Conservation (phyloP, 768 basidiomycete species). For the Lactarius hatsudake region DNA sequence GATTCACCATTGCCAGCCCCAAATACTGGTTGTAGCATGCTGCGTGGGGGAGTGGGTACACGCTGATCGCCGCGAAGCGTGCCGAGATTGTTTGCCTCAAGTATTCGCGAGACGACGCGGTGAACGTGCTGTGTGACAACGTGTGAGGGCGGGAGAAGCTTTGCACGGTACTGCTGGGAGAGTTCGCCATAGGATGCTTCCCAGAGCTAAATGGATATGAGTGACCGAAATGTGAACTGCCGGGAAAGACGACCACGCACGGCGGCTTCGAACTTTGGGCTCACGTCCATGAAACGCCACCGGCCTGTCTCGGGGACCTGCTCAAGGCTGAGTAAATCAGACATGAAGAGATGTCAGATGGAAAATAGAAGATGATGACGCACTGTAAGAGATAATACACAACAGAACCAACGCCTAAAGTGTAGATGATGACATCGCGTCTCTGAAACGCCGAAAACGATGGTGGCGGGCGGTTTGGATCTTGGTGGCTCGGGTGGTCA, state of each 20-base stretch:
- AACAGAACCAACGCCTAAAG: slow-evolving; percentile 22
- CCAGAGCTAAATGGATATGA: slow-evolving; percentile 39
- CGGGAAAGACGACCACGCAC: slow-evolving; percentile 35
- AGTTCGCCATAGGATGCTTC: slow-evolving; percentile 44
- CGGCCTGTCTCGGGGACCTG: slow-evolving; percentile 83
- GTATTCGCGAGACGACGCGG: slow-evolving; percentile 62
- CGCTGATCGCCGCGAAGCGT: slow-evolving; percentile 40
- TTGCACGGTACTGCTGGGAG: slow-evolving; percentile 47
- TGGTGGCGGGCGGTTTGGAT: not conserved
- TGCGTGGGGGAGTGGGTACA: slow-evolving; percentile 29
- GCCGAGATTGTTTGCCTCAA: slow-evolving; percentile 72
- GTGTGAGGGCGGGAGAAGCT: slow-evolving; percentile 65
- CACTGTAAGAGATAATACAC: slow-evolving; percentile 36
- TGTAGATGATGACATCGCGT: slow-evolving; percentile 26
- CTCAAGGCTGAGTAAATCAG: slow-evolving; percentile 56
- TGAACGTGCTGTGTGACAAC: slow-evolving; percentile 65
- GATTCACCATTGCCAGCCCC: not conserved
- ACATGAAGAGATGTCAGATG: not conserved
- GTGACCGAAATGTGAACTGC: not conserved
- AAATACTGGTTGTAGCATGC: slow-evolving; percentile 29
- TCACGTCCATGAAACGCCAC: slow-evolving; percentile 84
- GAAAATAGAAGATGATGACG: slow-evolving; percentile 22
- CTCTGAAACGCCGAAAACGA: not conserved
- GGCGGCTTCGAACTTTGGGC: slow-evolving; percentile 52
- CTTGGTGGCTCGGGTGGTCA: slow-evolving; percentile 10